These are phyloP conservation scores for Sporothrix globosa DNA, from an alignment of 2,329 filamentous ascomycete species.

Conservation along the genomic window DNA sequence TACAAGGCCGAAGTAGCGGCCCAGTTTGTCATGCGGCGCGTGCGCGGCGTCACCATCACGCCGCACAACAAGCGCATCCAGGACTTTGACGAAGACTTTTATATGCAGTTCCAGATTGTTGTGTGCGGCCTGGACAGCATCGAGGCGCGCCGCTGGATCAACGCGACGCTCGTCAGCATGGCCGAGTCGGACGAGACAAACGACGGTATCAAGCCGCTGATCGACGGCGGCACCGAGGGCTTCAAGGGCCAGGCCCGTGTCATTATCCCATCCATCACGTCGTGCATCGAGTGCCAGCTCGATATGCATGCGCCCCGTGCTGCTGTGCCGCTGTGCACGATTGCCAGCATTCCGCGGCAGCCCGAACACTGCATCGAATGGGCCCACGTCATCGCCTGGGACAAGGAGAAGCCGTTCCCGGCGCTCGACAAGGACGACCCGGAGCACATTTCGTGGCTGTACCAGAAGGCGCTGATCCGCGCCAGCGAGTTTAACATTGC, in stretches of 20 bases:
- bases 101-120: conserved; percentile 93
- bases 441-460: conserved; percentile 97
- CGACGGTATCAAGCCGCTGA: conserved; percentile 87
- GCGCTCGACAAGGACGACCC: conserved; percentile 93
- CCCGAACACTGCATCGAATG: conserved; percentile 98
- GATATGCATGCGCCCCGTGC: conserved; percentile 98
- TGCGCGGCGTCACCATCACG: conserved; percentile 89
- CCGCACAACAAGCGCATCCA: conserved; percentile 94
- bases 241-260: conserved; percentile 98
- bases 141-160: conserved; percentile 98
- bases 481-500: conserved; percentile 87
- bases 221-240: conserved; percentile 95
- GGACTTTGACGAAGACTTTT: conserved; percentile 94
- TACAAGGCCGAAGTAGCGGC: conserved; percentile 93
- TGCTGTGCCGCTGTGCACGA: conserved; percentile 94
- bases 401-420: conserved; percentile 79
- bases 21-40: conserved; percentile 83
- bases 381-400: conserved; percentile 98
- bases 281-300: conserved; percentile 96
- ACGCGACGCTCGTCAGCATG: conserved; percentile 87
- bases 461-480: conserved; percentile 77
- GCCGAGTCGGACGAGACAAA: conserved; percentile 65
- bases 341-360: conserved; percentile 93
- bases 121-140: conserved; percentile 96
- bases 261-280: conserved; percentile 87